These are phyloP conservation scores for Fusarium fracticaudum DNA, from an alignment of 2,329 filamentous ascomycete genomes.

Conservation along the genomic window DNA sequence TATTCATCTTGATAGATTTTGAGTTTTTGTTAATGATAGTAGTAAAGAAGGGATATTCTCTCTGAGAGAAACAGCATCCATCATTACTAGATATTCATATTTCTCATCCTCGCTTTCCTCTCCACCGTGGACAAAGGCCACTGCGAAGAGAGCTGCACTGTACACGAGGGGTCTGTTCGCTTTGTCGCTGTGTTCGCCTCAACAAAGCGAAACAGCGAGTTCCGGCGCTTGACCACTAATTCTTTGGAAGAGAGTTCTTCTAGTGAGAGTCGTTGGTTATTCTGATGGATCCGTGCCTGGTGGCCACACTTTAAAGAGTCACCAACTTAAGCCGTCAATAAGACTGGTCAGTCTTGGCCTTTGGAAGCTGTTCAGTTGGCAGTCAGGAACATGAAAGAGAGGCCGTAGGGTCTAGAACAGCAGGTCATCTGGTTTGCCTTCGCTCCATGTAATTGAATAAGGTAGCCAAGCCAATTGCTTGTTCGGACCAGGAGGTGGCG, in stretches of 20 bases:
- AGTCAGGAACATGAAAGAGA: constrained; percentile 11
- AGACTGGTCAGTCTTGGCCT: constrained; percentile 3
- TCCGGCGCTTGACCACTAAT: neutral
- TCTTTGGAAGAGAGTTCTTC: constrained; percentile 9
- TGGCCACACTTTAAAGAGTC: constrained; percentile 19
- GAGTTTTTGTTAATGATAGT: constrained; percentile 2
- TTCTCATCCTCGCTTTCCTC: neutral
- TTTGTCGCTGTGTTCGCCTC: constrained; percentile 31
- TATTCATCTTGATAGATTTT: constrained; percentile 25
- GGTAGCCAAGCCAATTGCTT: constrained; percentile 9
- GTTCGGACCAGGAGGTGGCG: constrained; percentile 25
- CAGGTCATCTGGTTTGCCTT: constrained; percentile 4
- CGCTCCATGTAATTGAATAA: constrained; percentile 10
- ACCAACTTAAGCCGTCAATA: constrained; percentile 17
- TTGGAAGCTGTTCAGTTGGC: constrained; percentile 23
- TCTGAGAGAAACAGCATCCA: neutral
- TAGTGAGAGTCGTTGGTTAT: constrained; percentile 23
- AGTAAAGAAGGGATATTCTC: neutral
- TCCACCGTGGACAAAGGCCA: constrained; percentile 15
- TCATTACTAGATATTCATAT: constrained; percentile 29
- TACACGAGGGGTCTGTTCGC: constrained; percentile 15
- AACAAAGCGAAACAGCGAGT: constrained; percentile 35
- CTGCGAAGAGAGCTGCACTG: constrained; percentile 11
- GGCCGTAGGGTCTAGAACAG: constrained; percentile 11
- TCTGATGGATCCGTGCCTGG: constrained; percentile 22